phyloP scores from a whole-genome alignment of 2,329 filamentous ascomycete genomes.

The Aspergillus pseudotamarii region DNA sequence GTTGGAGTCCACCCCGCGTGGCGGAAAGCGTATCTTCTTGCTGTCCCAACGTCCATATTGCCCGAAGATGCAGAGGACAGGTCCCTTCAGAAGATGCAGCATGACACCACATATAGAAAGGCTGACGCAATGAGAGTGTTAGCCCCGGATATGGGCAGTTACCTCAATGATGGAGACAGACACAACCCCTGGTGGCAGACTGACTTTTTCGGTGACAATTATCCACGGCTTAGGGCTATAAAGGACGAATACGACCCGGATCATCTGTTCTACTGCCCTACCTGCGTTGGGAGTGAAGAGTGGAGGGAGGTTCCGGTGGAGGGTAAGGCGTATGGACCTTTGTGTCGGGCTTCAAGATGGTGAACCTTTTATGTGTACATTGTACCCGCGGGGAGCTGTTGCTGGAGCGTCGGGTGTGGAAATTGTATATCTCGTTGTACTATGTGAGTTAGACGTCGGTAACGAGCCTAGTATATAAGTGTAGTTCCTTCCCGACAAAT shows the following conservation, averaged over 20 bases:
- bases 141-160: conserved; percentile 1
- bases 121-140: background rate
- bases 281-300: background rate
- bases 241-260: conserved; percentile 5
- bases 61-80: background rate
- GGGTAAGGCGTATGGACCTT: background rate
- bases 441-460: background rate
- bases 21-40: background rate
- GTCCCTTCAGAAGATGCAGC: background rate
- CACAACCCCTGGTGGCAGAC: background rate
- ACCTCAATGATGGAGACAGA: background rate
- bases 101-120: background rate
- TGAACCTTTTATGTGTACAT: background rate
- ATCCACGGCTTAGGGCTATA: background rate
- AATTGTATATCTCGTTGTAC: background rate
- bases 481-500: no score
- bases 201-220: conserved; percentile 1
- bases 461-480: background rate
- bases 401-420: no score
- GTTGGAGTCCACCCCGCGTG: background rate
- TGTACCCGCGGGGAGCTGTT: background rate
- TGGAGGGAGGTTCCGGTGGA: background rate
- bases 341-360: background rate
- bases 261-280: background rate
- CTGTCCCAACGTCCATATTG: background rate